These are phyloP conservation scores for Ogataea ganodermae DNA, from an alignment of 805 yeast genomes.

Conservation along the genomic window DNA sequence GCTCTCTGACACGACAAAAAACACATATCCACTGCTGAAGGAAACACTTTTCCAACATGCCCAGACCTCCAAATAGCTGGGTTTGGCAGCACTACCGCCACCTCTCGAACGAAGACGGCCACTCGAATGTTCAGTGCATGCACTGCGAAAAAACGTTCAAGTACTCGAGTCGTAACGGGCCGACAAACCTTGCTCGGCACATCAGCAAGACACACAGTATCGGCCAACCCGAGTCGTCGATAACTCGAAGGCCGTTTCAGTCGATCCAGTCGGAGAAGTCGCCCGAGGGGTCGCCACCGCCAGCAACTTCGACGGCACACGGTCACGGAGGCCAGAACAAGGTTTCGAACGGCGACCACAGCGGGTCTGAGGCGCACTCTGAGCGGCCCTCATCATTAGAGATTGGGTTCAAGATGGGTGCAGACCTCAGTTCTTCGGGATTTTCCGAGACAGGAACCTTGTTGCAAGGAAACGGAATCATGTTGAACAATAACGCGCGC, in stretches of 20 bases:
- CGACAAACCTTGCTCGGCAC: slow-evolving; percentile 38
- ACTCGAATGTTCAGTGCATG: slow-evolving; percentile 32
- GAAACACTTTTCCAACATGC: slow-evolving; percentile 24
- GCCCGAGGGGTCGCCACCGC: slow-evolving; percentile 4
- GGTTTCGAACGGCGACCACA: slow-evolving; percentile 13
- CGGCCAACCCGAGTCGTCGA: slow-evolving; percentile 28
- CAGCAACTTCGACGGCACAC: slow-evolving; percentile 9
- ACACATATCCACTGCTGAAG: not conserved
- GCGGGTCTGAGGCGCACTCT: slow-evolving; percentile 12
- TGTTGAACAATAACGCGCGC: slow-evolving; percentile 15
- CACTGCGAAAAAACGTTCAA: slow-evolving; percentile 32
- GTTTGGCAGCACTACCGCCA: slow-evolving; percentile 39
- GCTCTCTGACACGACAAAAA: not conserved
- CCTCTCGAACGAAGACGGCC: slow-evolving; percentile 23
- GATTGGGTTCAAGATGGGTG: slow-evolving; percentile 13
- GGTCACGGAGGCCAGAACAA: slow-evolving; percentile 13
- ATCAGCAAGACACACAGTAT: slow-evolving; percentile 31
- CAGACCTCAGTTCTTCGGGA: slow-evolving; percentile 14
- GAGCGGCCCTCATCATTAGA: slow-evolving; percentile 15
- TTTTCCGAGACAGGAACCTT: slow-evolving; percentile 13
- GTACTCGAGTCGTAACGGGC: slow-evolving; percentile 38
- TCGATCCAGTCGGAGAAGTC: slow-evolving; percentile 7
- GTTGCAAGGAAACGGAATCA: slow-evolving; percentile 18
- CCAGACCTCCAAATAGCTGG: slow-evolving; percentile 39
- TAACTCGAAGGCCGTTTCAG: slow-evolving; percentile 32